Evolutionary conservation across 2,329 filamentous ascomycete species (phyloP).

Genomic region (Aphanoascus verrucosus): DNA sequence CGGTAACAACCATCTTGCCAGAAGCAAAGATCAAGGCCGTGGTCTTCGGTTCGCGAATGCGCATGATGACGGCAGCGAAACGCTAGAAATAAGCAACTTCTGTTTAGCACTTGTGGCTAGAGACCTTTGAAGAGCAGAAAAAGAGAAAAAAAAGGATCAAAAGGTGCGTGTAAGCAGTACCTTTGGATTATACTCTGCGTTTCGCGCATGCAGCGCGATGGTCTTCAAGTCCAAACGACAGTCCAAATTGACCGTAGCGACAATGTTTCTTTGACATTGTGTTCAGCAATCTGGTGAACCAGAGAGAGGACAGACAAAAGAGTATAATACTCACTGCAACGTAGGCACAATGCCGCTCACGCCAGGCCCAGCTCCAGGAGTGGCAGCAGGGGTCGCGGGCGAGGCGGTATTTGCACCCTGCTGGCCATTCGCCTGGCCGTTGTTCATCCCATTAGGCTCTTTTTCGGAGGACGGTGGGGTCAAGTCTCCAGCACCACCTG

Average conservation of each 20-base stretch:
- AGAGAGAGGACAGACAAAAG: conserved; percentile 31
- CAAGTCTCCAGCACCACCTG: conserved; percentile 73
- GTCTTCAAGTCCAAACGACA: conserved; percentile 97
- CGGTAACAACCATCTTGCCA: conserved; percentile 98
- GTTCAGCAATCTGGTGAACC: conserved; percentile 41
- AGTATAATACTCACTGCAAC: conserved; percentile 78
- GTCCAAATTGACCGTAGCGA: conserved; percentile 96
- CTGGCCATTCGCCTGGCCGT: conserved; percentile 39
- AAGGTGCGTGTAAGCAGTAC: conserved; percentile 48
- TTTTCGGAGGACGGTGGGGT: conserved; percentile 63
- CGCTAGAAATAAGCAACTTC: conserved; percentile 51
- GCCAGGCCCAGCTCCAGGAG: conserved; percentile 69
- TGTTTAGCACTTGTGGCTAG: conserved; percentile 37
- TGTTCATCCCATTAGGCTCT: conserved; percentile 41
- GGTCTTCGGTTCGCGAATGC: conserved; percentile 97
- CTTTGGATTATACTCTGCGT: conserved; percentile 98
- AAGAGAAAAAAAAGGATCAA: conserved; percentile 13
- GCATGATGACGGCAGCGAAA: conserved; percentile 99
- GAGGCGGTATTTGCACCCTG: conserved; percentile 64
- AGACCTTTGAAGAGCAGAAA: conserved; percentile 16
- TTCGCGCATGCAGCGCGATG: conserved; percentile 93
- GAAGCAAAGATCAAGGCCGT: conserved; percentile 96
- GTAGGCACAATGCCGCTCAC: conserved; percentile 86
- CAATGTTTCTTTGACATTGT: conserved; percentile 69
- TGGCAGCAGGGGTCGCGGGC: conserved; percentile 83